Base-by-base conservation (phyloP, 257 asterid species). In the Solanum pennellii region DNA sequence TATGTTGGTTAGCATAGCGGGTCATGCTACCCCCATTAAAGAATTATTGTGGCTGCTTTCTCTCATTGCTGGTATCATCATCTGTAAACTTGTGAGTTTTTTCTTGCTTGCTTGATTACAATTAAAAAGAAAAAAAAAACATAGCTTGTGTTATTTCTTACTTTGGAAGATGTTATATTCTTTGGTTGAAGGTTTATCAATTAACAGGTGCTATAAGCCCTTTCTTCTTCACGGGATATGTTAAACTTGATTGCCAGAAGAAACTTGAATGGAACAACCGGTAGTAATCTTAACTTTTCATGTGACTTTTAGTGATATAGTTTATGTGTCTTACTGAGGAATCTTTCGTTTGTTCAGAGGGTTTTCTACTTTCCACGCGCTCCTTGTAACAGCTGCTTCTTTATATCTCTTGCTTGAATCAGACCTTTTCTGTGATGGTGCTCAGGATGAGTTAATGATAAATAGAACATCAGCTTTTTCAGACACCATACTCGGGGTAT, bases 261-360 rank as follows among this genome's bases (percentile, higher is more conserved):
- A 96, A 93, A 88, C 91, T 97, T 29, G 98, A 97, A 88, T 96
- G 99, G 99, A 96, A 96, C 86, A 96, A 96, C 88, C 90, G 99
- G 99, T 95, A 86, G 42, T 27, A 60, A 69, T 86, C 87, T 90
- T 89, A 68, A 80, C 85, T 77, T 77, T 68, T 76, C 47, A 77
- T 37, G 45, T 84, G 52, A 42, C 20, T 7, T 44, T 27, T 82
- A 25, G 11, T 21, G 74, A 69, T 84, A 37, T 75, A 73, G 77
- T 16, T 45, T 56, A 45, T 71, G 27, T 15, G 11, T 72, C 83
- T 86, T 68, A 86, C 37, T 77, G 35, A 49, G 59, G 39, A 69
- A 41, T 84, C 59, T 37, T 60, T 89, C 42, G 45, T 21, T 29
- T 82, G 23, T 60, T 88, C 95, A 97, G 99, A 92, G 98, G 98